phyloP scores from a whole-genome alignment of 1,139 yeast genomes.

The Chernovozyma aurita region DNA sequence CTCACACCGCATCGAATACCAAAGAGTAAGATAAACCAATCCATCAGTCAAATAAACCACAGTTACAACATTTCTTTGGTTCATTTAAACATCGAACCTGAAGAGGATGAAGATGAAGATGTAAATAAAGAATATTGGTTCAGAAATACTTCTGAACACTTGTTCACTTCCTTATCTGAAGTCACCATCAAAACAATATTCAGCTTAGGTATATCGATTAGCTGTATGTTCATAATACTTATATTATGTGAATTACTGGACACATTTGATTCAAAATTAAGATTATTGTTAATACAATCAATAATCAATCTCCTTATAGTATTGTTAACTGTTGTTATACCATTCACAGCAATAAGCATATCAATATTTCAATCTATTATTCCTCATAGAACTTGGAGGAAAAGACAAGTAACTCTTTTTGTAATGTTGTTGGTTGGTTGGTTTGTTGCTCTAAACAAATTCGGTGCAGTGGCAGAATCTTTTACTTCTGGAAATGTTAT shows the following conservation, averaged over 20 bases:
- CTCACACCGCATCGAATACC: constrained; percentile 11
- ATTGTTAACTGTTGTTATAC: constrained; percentile 29
- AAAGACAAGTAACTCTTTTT: background rate
- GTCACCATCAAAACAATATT: constrained; percentile 24
- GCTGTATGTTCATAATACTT: constrained; percentile 29
- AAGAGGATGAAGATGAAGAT: constrained; percentile 12
- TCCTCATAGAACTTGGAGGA: constrained; percentile 13
- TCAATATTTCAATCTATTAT: constrained; percentile 24
- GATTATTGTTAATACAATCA: constrained; percentile 25
- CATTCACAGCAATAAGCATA: constrained; percentile 29
- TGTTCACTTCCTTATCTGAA: no score
- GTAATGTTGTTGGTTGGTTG: constrained; percentile 18
- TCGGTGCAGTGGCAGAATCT: constrained; percentile 32
- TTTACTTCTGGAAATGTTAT: constrained; percentile 16
- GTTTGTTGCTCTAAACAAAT: constrained; percentile 31
- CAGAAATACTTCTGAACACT: no score
- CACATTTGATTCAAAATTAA: constrained; percentile 16
- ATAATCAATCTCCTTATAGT: constrained; percentile 31
- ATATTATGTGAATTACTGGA: constrained; percentile 38
- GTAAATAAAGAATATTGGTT: constrained; percentile 1
- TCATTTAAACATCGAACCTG: constrained; percentile 16
- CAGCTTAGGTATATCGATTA: constrained; percentile 26
- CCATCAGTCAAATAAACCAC: constrained; percentile 14
- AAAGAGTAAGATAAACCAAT: constrained; percentile 19
- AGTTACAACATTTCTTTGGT: constrained; percentile 14